Conservation (phyloP, 2,329 filamentous ascomycete genomes). For the Lanzia echinophila region DNA sequence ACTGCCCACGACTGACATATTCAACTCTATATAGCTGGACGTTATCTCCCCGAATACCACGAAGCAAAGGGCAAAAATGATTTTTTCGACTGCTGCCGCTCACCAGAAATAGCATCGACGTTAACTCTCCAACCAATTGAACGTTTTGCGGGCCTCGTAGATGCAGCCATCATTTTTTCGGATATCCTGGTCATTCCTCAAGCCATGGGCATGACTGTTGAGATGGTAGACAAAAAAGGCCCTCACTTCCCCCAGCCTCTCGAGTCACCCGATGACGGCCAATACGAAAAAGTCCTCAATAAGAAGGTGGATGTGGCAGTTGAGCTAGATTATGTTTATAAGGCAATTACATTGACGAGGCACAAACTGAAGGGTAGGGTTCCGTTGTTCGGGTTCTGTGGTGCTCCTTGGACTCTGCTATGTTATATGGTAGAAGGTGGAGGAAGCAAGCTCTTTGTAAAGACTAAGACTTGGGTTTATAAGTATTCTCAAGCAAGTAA, state of each 20-base stretch:
- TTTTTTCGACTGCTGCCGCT: slow-evolving; percentile 97
- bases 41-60: slow-evolving; percentile 97
- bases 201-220: slow-evolving; percentile 96
- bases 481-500: slow-evolving; percentile 76
- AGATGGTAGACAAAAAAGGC: slow-evolving; percentile 97
- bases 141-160: slow-evolving; percentile 81
- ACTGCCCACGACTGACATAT: no score
- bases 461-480: slow-evolving; percentile 96
- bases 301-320: slow-evolving; percentile 75
- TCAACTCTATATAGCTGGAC: slow-evolving; percentile 63
- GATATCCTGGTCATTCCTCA: slow-evolving; percentile 97
- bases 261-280: slow-evolving; percentile 68
- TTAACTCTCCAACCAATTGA: slow-evolving; percentile 93
- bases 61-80: slow-evolving; percentile 84
- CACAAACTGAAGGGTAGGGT: slow-evolving; percentile 83
- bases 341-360: slow-evolving; percentile 85
- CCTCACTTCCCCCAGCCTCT: slow-evolving; percentile 89
- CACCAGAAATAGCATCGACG: slow-evolving; percentile 85
- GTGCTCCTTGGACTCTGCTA: slow-evolving; percentile 91
- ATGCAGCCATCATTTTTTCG: slow-evolving; percentile 97
- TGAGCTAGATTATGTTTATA: slow-evolving; percentile 90
- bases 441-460: slow-evolving; percentile 88
- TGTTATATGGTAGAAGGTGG: slow-evolving; percentile 99
- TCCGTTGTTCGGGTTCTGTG: slow-evolving; percentile 92
- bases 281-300: slow-evolving; percentile 72